Conservation (phyloP, 805 yeast species). For the Suhomyces sp. region DNA sequence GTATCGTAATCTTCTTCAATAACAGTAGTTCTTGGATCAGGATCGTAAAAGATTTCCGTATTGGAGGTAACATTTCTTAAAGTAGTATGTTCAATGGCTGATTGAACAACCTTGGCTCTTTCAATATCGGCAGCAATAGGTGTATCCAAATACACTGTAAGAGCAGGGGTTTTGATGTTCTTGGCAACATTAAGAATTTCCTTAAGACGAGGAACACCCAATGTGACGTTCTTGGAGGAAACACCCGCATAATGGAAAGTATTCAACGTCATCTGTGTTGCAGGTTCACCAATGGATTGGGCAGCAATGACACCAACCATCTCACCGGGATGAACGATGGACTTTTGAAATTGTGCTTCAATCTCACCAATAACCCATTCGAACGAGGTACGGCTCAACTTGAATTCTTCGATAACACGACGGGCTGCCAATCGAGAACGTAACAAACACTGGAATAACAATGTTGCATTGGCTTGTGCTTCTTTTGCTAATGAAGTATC, state of each 20-base stretch:
- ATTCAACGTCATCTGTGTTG: slow-evolving; percentile 95
- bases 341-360: slow-evolving; percentile 87
- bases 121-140: slow-evolving; percentile 86
- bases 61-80: slow-evolving; percentile 94
- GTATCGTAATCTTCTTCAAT: slow-evolving; percentile 96
- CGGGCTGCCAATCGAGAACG: slow-evolving; percentile 90
- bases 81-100: slow-evolving; percentile 96
- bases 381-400: slow-evolving; percentile 79
- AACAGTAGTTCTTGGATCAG: slow-evolving; percentile 96
- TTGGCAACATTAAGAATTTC: slow-evolving; percentile 98
- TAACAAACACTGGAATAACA: slow-evolving; percentile 83
- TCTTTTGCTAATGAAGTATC: slow-evolving; percentile 66
- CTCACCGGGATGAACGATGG: slow-evolving; percentile 94
- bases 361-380: slow-evolving; percentile 96
- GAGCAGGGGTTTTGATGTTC: slow-evolving; percentile 98
- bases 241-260: slow-evolving; percentile 99
- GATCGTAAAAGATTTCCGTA: slow-evolving; percentile 95
- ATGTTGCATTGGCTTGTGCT: slow-evolving; percentile 90
- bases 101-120: slow-evolving; percentile 89
- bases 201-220: slow-evolving; percentile 97
- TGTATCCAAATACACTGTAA: slow-evolving; percentile 85
- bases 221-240: slow-evolving; percentile 90
- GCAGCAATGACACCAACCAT: slow-evolving; percentile 99
- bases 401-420: slow-evolving; percentile 88
- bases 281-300: slow-evolving; percentile 97